Evolutionary conservation across 2,329 filamentous ascomycete species (phyloP).

Genomic region (Arachnomyces sp.): DNA sequence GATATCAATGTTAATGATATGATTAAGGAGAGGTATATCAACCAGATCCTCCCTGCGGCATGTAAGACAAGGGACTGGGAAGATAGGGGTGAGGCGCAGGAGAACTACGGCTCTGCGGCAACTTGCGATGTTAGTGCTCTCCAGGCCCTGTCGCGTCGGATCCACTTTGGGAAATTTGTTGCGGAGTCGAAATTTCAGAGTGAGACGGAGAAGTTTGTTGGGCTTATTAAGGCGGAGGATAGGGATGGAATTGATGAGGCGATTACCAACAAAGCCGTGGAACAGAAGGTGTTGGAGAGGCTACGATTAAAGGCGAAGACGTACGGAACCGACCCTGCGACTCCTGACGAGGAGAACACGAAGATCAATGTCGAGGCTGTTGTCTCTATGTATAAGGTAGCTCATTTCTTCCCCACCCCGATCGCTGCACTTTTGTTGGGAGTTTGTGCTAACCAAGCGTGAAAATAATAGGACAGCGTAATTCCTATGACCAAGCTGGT

Average conservation of each 20-base stretch:
- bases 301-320: slow-evolving; percentile 82
- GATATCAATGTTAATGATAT: slow-evolving; percentile 80
- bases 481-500: slow-evolving; percentile 98
- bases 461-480: slow-evolving; percentile 54
- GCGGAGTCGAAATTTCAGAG: slow-evolving; percentile 90
- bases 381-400: slow-evolving; percentile 69
- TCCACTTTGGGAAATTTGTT: slow-evolving; percentile 98
- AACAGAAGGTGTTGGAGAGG: slow-evolving; percentile 82
- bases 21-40: slow-evolving; percentile 78
- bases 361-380: slow-evolving; percentile 94
- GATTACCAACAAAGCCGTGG: slow-evolving; percentile 83
- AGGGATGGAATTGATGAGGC: slow-evolving; percentile 73
- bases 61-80: slow-evolving; percentile 63
- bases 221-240: slow-evolving; percentile 73
- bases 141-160: slow-evolving; percentile 79
- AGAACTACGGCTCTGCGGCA: slow-evolving; percentile 91
- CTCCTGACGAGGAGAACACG: slow-evolving; percentile 35
- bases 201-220: slow-evolving; percentile 70
- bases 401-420: slow-evolving; percentile 1
- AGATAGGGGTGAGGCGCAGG: slow-evolving; percentile 75
- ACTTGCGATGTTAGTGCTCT: slow-evolving; percentile 85
- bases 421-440: no score
- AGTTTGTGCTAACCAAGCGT: slow-evolving; percentile 7
- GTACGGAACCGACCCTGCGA: slow-evolving; percentile 82
- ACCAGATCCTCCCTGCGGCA: slow-evolving; percentile 71